phyloP scores from a whole-genome alignment of 805 yeast species.

The Nakazawaea laoshanensis region DNA sequence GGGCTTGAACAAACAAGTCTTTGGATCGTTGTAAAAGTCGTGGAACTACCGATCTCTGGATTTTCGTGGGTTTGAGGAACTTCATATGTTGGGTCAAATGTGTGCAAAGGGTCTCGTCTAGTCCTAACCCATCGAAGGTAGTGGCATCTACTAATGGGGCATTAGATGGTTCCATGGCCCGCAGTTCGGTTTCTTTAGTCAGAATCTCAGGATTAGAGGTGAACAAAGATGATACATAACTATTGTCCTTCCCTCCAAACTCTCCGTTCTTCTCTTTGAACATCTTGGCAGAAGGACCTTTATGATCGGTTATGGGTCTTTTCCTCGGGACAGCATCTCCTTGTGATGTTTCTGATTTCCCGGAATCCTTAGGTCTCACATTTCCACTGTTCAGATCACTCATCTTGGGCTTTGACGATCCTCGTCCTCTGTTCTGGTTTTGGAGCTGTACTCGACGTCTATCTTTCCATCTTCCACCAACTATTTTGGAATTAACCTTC shows the following conservation, averaged over 20 bases:
- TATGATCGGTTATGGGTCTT: constrained; percentile 9
- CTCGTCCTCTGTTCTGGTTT: constrained; percentile 32
- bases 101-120: constrained; percentile 41
- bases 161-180: constrained; percentile 54
- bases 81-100: constrained; percentile 51
- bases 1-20: constrained; percentile 89
- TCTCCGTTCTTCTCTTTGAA: constrained; percentile 43
- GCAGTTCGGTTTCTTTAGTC: constrained; percentile 24
- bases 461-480: constrained; percentile 81
- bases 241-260: constrained; percentile 45
- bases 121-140: constrained; percentile 64
- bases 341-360: neutral
- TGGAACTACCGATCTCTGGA: constrained; percentile 80
- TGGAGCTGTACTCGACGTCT: constrained; percentile 54
- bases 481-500: constrained; percentile 28
- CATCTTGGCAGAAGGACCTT: constrained; percentile 23
- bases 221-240: constrained; percentile 82
- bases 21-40: constrained; percentile 33
- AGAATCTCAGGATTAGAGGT: constrained; percentile 53
- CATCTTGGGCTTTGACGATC: constrained; percentile 12
- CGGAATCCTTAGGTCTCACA: constrained; percentile 3
- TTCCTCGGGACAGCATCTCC: constrained; percentile 2
- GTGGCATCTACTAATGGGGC: constrained; percentile 74
- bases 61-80: constrained; percentile 68
- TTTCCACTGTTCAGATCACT: constrained; percentile 12